These are phyloP conservation scores for Kondoa subrosea DNA, from an alignment of 768 basidiomycete species.

Conservation along the genomic window DNA sequence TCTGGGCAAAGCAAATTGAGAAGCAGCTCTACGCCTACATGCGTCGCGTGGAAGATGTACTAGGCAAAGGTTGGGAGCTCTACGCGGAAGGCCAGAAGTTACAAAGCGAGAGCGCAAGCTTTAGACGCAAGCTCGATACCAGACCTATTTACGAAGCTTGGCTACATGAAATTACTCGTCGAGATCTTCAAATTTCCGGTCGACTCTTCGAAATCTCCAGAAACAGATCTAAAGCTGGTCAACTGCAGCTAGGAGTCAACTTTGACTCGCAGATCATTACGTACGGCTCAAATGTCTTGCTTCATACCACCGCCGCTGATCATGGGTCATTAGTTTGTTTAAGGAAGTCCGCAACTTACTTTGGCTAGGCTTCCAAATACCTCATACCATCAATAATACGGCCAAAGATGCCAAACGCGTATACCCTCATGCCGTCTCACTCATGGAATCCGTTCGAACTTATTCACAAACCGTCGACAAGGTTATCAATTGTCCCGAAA, in stretches of 20 bases:
- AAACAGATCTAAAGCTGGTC: constrained; percentile 41
- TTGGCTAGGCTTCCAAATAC: constrained; percentile 91
- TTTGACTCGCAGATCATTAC: constrained; percentile 98
- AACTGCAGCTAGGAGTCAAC: constrained; percentile 78
- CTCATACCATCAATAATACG: constrained; percentile 84
- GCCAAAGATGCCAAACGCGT: constrained; percentile 97
- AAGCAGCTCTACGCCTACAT: constrained; percentile 89
- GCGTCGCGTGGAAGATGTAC: constrained; percentile 96
- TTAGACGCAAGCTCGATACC: constrained; percentile 91
- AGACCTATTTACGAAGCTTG: constrained; percentile 88
- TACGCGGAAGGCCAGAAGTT: constrained; percentile 99
- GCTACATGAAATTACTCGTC: constrained; percentile 82
- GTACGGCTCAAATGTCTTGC: neutral
- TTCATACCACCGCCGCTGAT: neutral
- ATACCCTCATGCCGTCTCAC: constrained; percentile 79
- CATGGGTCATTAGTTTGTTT: constrained; percentile 44
- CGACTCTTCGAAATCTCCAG: constrained; percentile 68
- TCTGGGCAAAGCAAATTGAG: constrained; percentile 98
- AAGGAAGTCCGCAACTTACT: constrained; percentile 92
- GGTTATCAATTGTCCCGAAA: constrained; percentile 74
- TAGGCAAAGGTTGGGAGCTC: constrained; percentile 92
- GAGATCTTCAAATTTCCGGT: constrained; percentile 81
- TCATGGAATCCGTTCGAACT: constrained; percentile 96
- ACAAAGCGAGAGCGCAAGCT: constrained; percentile 73
- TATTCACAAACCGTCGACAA: constrained; percentile 89